Conservation (phyloP, 2,329 filamentous ascomycete genomes). For the Gyromitra esculenta region DNA sequence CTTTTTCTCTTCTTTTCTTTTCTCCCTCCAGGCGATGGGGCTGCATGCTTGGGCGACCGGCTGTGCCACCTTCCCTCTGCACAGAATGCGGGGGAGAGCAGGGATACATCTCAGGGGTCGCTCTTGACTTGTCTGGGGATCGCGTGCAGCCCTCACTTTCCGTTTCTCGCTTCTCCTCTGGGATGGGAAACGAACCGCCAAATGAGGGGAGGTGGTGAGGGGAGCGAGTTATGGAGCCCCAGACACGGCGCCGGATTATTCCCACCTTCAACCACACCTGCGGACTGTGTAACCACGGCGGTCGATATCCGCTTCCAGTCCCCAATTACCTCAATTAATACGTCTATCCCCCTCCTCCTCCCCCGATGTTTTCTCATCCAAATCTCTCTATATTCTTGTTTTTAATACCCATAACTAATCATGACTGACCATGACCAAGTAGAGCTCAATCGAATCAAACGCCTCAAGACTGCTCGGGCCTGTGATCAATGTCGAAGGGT, state of each 20-base stretch:
- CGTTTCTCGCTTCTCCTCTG: neutral
- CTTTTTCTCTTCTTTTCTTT: neutral
- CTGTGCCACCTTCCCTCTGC: constrained; percentile 43
- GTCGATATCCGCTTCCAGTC: constrained; percentile 8
- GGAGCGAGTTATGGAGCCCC: constrained; percentile 1
- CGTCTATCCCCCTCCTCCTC: constrained; percentile 4
- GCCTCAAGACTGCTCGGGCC: constrained; percentile 55
- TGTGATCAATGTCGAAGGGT: constrained; percentile 55
- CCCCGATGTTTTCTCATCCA: constrained; percentile 1
- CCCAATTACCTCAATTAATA: constrained; percentile 24
- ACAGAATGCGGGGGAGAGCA: constrained; percentile 43
- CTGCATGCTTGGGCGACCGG: neutral
- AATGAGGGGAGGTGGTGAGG: constrained; percentile 28
- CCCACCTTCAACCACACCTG: constrained; percentile 1
- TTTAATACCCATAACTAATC: neutral
- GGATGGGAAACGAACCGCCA: constrained; percentile 1
- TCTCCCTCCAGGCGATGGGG: neutral
- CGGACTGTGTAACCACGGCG: constrained; percentile 17
- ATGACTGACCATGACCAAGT: constrained; percentile 54
- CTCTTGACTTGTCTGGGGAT: constrained; percentile 1
- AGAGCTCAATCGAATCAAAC: constrained; percentile 53
- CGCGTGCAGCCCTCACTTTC: neutral
- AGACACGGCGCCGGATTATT: constrained; percentile 40
- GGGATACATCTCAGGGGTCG: constrained; percentile 31
- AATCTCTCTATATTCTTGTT: neutral